Base-by-base conservation (phyloP, 129 eudicot genomes). In the Ambrosia artemisiifolia region DNA sequence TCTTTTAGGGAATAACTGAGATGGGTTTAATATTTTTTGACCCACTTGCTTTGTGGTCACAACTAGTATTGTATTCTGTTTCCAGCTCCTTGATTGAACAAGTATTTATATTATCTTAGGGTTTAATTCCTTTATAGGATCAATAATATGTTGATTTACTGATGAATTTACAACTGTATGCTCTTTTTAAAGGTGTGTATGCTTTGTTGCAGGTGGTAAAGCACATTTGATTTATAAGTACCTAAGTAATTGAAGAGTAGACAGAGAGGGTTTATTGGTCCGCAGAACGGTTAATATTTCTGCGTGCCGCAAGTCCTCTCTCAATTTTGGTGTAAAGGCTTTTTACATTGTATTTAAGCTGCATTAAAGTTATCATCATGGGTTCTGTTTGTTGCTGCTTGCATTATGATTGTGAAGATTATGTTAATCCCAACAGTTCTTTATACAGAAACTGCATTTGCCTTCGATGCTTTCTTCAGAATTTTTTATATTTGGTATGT, bases 381-480 rank as follows among this genome's bases (percentile, higher is more conserved):
- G 98, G 98, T 67, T 80, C 88, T 53, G 83, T 81, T 78, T 92
- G 98, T 78, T 89, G 95, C 82, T 92, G 96, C 79, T 72, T 92
- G 86, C 85, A 86, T 44, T 88, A 87, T 55, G 98, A 92, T 7
- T 89, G 73, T 32, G 96, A 87, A 81, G 98, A 92, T 82, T 82
- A 83, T 53, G 80, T 84, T 51, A 83, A 86, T 84, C 84, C 86
- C 40, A 85, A 87, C 75, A 83, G 88, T 78, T 78, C 91, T 2
- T n/a, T 85, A 54, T 85, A 75, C 73, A 73, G 96, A 69, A 87
- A 92, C 82, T 92, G 96, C 73, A 53, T 87, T 55, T 92, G 95
- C 72, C 84, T 85, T 47, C 81, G 82, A 56, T 86, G 89, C 83
- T 89, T 92, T 69, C 75, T 87, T 47, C 96, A 89, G 72, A 87